Base-by-base conservation (phyloP, 306 rosid genomes). In the Hylodesmum podocarpum region DNA sequence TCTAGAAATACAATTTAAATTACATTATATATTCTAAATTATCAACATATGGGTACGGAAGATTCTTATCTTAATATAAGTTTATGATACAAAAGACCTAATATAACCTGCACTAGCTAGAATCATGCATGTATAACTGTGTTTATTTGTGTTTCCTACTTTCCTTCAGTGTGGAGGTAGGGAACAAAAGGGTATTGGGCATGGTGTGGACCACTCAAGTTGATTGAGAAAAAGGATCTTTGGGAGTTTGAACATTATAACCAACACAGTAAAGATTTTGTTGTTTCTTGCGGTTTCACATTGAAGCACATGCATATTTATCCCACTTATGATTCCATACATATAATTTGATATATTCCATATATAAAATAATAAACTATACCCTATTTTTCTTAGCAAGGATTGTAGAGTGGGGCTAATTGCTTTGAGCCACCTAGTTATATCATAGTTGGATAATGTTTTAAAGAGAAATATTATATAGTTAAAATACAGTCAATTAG, bases 251-350 rank as follows among this genome's bases (percentile, higher is more conserved):
- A 27, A 29, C 61, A n/a, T 2, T 7, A 15, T 10, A 14, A 65
- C 46, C 31, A 39, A 18, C 15, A 22, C n/a, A 39, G 7, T 12
- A 15, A 9, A 68, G 6, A 27, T 68, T 68, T 27, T 4, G 14
- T 25, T 68, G 27, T 69, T 69, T 47, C 1, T 29, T 41, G 28
- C 0, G 16, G 8, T 0, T 29, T 47, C 74, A 69, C 74, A 47
- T 46, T 69, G 44, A 27, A 46, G 61, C 74, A 69, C 74, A 69
- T 69, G 74, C 74, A 69, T n/a, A 46, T n/a, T n/a, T n/a, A n/a
- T 47, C 74, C 59, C n/a, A 47, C 61, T 70, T 70, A 47, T 46
- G 1, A 24, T 41, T 6, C 2, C 1, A 2, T 8, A 6, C 15
- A 46, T 46, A 46, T 15, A 15, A 46, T 46, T 16, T 47, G 8